These are phyloP conservation scores for Cystobasidiopsis lactophilus DNA, from an alignment of 768 basidiomycete genomes.

Conservation along the genomic window DNA sequence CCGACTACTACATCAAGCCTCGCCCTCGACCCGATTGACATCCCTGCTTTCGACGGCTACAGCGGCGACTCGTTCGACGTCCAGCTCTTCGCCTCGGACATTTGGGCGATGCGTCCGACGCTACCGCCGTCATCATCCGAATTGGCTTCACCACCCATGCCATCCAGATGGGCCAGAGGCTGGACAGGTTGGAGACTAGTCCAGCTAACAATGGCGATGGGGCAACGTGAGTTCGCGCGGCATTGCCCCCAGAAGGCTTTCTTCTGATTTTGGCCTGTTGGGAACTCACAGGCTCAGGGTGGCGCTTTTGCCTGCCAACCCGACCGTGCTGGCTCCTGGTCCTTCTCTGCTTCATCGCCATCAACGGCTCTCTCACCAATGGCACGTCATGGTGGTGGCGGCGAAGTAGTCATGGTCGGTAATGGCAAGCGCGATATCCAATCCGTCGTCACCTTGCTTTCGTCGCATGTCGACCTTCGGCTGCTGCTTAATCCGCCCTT, in stretches of 20 bases:
- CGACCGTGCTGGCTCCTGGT: slow-evolving; percentile 74
- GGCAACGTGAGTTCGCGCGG: slow-evolving; percentile 20
- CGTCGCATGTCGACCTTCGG: slow-evolving; percentile 21
- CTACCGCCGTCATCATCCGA: slow-evolving; percentile 51
- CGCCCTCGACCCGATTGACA: slow-evolving; percentile 47
- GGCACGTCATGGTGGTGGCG: too few species aligned
- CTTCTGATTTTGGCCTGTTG: slow-evolving; percentile 43
- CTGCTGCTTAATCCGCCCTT: too few species aligned
- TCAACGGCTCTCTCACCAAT: slow-evolving; percentile 63
- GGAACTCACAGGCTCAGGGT: too few species aligned
- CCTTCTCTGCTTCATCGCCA: slow-evolving; percentile 60
- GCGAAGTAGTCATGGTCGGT: slow-evolving; percentile 58
- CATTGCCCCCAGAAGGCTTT: slow-evolving; percentile 36
- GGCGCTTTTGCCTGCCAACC: too few species aligned
- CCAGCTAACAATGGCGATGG: background rate
- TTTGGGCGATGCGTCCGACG: slow-evolving; percentile 42
- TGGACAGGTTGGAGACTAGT: background rate
- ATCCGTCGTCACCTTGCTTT: slow-evolving; percentile 23
- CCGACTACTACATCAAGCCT: slow-evolving; percentile 59
- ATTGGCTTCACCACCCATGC: slow-evolving; percentile 36
- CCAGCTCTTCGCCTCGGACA: slow-evolving; percentile 28
- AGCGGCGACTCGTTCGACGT: slow-evolving; percentile 65
- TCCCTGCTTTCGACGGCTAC: slow-evolving; percentile 56
- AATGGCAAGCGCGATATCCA: slow-evolving; percentile 53
- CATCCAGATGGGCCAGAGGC: slow-evolving; percentile 35